A percentile compares a stretch with the other conserved stretches of the same genome.
Conservation (phyloP, 805 yeast genomes). For the Candida coleopterorum region DNA sequence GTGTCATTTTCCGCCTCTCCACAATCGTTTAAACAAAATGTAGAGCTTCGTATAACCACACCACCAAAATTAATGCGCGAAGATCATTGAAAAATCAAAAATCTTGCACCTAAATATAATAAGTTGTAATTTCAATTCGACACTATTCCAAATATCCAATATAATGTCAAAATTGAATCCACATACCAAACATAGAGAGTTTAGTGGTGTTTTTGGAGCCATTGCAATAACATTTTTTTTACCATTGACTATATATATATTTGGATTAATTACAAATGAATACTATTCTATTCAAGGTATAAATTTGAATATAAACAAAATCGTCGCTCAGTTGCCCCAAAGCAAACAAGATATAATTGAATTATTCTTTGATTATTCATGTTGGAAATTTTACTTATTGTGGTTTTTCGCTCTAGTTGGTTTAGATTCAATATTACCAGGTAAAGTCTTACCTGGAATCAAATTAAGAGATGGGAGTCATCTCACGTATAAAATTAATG, state of each 20-base stretch:
- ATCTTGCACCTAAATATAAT: too few species aligned
- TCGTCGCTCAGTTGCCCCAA: slow-evolving; percentile 33
- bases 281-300: slow-evolving; percentile 49
- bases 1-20: too few species aligned
- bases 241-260: slow-evolving; percentile 56
- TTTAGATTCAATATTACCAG: slow-evolving; percentile 60
- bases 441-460: slow-evolving; percentile 59
- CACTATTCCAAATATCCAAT: too few species aligned
- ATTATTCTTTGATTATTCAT: slow-evolving; percentile 37
- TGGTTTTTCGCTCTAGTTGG: slow-evolving; percentile 71
- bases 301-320: slow-evolving; percentile 33
- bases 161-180: slow-evolving; percentile 54
- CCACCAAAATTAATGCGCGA: too few species aligned
- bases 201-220: slow-evolving; percentile 77
- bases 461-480: slow-evolving; percentile 69
- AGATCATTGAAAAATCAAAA: too few species aligned
- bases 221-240: slow-evolving; percentile 57
- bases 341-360: slow-evolving; percentile 17
- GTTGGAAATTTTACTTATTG: slow-evolving; percentile 59
- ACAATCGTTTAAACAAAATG: too few species aligned
- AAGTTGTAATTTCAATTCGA: too few species aligned
- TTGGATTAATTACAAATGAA: slow-evolving; percentile 62
- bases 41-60: too few species aligned
- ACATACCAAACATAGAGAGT: slow-evolving; percentile 63
- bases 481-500: slow-evolving; percentile 78